Evolutionary conservation across 2,329 filamentous ascomycete genomes (phyloP), one percentile per base, ranked within the genome.

Genomic region (Thyridium curvatum): DNA sequence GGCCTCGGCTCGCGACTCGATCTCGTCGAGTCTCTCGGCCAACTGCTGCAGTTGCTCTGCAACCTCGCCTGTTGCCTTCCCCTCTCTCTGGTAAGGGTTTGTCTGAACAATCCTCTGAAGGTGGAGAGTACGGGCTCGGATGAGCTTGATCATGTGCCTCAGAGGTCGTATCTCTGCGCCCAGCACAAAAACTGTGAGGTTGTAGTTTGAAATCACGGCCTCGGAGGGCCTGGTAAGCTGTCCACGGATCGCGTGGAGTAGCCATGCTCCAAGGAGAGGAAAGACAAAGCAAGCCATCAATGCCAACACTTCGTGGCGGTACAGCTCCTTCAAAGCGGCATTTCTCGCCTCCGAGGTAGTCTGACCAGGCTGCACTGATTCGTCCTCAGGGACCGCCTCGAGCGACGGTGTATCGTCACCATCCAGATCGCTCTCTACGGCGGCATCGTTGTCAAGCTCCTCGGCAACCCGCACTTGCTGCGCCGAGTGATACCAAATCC

Each of bases 191-290:
- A 97, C 86, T 12, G 84, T 89, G 39, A 97, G 71, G 59, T 96
- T 96, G 64, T 91, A 94, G 59, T 95, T 86, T 4, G 88, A 94
- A 7, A 97, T 83, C 10, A 97, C 69, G 2, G 86, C 86, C 57
- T 94, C 89, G 0, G 88, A 89, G 0, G 86, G 86, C 2, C 86
- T 74, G 17, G 85, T 90, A 14, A 97, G 76, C 51, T 91, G 87
- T 8, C 74, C 75, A 37, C 91, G 79, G 42, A 96, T 85, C 15
- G 78, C 68, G 55, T 96, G 90, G 10, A 97, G 70, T 30, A 96
- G 67, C 61, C 84, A 93, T 18, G 90, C 86, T n/a, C 86, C 86
- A 4, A 88, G 55, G 0, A 87, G 54, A 1, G 91, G 91, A 21
- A 86, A 82, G 18, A 84, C 44, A 52, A 96, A 94, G 59, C 89